Percentiles rank a stretch among this genome's conserved stretches.
phyloP scores from a whole-genome alignment of 2,329 filamentous ascomycete species.

The Mycosphaerella sp. region DNA sequence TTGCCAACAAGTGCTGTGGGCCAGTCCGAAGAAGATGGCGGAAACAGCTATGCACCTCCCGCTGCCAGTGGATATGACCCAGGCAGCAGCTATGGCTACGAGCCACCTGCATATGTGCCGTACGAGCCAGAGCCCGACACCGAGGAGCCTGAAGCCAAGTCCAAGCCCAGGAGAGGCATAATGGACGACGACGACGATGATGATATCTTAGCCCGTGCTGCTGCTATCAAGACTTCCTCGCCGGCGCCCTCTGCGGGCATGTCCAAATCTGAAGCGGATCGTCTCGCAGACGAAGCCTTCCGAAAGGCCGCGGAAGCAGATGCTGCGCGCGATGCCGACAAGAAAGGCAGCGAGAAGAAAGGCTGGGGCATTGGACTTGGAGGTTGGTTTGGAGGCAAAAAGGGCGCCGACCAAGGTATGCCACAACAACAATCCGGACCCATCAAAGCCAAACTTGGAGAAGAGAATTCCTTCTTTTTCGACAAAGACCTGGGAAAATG shows the following conservation, averaged over 20 bases:
- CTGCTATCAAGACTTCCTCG: constrained; percentile 39
- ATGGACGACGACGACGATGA: constrained; percentile 77
- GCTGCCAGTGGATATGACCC: constrained; percentile 54
- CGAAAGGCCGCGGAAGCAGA: constrained; percentile 70
- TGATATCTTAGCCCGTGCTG: constrained; percentile 36
- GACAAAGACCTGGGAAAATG: constrained; percentile 96
- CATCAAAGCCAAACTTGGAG: constrained; percentile 89
- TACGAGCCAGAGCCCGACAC: constrained; percentile 47
- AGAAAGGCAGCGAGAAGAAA: constrained; percentile 38
- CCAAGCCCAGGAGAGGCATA: constrained; percentile 63
- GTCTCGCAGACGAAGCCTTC: constrained; percentile 79
- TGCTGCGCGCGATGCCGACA: constrained; percentile 52
- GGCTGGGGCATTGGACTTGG: constrained; percentile 60
- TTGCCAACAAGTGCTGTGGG: background rate
- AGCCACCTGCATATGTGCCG: constrained; percentile 47
- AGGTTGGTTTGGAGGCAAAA: constrained; percentile 66
- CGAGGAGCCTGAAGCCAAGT: constrained; percentile 43
- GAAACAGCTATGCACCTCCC: constrained; percentile 44
- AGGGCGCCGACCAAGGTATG: constrained; percentile 51
- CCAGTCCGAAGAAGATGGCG: constrained; percentile 13
- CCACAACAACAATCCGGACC: constrained; percentile 53
- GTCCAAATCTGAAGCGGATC: constrained; percentile 46
- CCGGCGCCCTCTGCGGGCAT: constrained; percentile 8
- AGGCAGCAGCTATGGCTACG: constrained; percentile 42
- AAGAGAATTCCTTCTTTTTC: constrained; percentile 87